Conservation (phyloP, 2,329 filamentous ascomycete genomes). For the Trichoderma asperellum region DNA sequence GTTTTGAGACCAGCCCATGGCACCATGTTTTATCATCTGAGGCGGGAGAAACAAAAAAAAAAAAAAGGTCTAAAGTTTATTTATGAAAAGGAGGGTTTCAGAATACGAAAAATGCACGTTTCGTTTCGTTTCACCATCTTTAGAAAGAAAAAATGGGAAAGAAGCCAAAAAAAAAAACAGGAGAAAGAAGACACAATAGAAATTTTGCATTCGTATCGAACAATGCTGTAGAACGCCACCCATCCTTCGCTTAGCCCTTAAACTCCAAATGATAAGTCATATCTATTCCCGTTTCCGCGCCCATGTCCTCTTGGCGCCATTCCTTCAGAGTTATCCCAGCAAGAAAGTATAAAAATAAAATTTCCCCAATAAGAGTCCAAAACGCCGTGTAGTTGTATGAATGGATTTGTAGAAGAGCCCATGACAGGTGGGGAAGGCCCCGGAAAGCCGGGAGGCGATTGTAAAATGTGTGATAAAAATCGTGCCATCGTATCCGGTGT, state of each 20-base stretch:
- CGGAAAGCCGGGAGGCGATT: neutral
- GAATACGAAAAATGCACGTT: neutral
- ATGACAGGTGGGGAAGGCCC: neutral
- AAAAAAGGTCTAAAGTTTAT: neutral
- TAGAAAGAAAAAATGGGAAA: neutral
- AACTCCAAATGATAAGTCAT: slow-evolving; percentile 12
- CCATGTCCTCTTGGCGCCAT: neutral
- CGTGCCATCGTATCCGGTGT: neutral
- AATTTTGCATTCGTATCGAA: slow-evolving; percentile 1
- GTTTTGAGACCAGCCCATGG: neutral
- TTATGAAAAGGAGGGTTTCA: neutral
- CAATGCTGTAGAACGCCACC: slow-evolving; percentile 3
- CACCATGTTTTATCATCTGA: neutral
- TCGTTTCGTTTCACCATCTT: slow-evolving; percentile 5
- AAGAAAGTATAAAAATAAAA: neutral
- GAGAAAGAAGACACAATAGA: neutral
- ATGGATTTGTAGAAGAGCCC: neutral
- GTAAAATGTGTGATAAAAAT: neutral
- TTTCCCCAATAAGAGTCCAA: neutral
- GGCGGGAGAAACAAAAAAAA: neutral
- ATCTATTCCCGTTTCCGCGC: neutral
- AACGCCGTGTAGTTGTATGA: slow-evolving; percentile 5
- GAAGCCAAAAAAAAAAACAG: neutral
- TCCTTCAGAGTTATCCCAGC: neutral
- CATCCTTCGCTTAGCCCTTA: slow-evolving; percentile 15